Conservation (phyloP, 116 monocot genomes). For the Papilionanthe hybrid region DNA sequence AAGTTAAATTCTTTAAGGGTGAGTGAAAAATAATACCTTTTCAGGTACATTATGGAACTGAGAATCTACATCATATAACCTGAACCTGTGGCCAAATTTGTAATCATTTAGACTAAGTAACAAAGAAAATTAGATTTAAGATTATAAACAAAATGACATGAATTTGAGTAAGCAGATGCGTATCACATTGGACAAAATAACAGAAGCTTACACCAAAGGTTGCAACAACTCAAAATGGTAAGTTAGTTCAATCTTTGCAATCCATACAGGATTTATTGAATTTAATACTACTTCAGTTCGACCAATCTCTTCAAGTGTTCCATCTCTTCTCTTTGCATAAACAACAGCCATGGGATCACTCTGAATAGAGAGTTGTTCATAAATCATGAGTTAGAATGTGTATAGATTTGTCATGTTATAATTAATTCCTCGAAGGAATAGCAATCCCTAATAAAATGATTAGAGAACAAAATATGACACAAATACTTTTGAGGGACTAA, state of each 20-base stretch:
- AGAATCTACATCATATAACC: slow-evolving; percentile 74
- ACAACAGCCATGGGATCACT: slow-evolving; percentile 86
- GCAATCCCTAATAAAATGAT: not conserved
- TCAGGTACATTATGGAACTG: slow-evolving; percentile 71
- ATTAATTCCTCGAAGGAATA: not conserved
- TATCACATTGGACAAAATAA: slow-evolving; percentile 10
- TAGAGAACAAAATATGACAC: not conserved
- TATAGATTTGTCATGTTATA: not conserved
- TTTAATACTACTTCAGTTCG: slow-evolving; percentile 88
- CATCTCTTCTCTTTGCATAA: slow-evolving; percentile 73
- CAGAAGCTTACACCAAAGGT: slow-evolving; percentile 74
- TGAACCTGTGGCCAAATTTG: slow-evolving; percentile 55
- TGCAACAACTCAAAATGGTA: slow-evolving; percentile 91
- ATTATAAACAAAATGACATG: not conserved
- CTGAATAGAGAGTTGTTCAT: slow-evolving; percentile 40
- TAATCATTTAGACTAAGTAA: slow-evolving; percentile 11
- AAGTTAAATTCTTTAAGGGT: not conserved
- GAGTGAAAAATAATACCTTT: slow-evolving; percentile 41
- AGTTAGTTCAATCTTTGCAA: slow-evolving; percentile 50
- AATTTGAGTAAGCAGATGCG: not conserved
- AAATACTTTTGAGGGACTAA: not conserved
- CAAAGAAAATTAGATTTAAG: not conserved
- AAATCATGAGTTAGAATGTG: slow-evolving; percentile 2
- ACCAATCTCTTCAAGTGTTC: slow-evolving; percentile 81
- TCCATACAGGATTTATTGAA: slow-evolving; percentile 80